phyloP scores from a whole-genome alignment of 1,284 basidiomycete species.

The Melanopsichium pennsylvanicum region DNA sequence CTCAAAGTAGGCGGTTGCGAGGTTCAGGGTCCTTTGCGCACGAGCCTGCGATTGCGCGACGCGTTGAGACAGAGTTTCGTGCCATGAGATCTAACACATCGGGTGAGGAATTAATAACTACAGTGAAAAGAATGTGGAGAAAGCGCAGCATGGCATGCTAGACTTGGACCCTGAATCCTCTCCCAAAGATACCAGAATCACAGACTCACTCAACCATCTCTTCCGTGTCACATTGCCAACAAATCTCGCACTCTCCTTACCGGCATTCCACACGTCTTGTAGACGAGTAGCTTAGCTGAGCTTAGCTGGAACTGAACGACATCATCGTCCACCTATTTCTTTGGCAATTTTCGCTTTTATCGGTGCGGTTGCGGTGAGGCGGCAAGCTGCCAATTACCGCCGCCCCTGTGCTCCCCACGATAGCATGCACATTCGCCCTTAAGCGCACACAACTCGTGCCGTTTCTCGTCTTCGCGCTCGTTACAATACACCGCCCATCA shows the following conservation, averaged over 20 bases:
- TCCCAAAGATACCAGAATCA: neutral
- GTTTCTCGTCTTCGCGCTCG: neutral
- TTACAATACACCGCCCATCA: neutral
- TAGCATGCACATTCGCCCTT: constrained; percentile 15
- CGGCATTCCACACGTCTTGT: too few species aligned
- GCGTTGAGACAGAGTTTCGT: constrained; percentile 17
- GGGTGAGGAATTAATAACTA: too few species aligned
- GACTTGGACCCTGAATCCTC: constrained; percentile 39
- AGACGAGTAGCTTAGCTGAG: too few species aligned
- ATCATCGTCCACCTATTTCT: neutral
- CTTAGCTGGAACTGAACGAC: too few species aligned
- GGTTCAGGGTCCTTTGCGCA: too few species aligned
- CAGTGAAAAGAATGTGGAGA: constrained; percentile 9
- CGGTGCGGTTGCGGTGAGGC: neutral
- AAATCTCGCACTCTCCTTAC: too few species aligned
- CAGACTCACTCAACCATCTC: neutral
- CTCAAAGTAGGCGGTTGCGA: too few species aligned
- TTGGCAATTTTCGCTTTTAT: neutral
- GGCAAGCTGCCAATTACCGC: constrained; percentile 10
- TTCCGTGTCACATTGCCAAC: too few species aligned
- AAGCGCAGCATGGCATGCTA: too few species aligned
- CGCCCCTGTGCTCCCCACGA: neutral
- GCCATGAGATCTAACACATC: too few species aligned
- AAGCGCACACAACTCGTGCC: constrained; percentile 15
- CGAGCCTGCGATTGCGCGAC: constrained; percentile 14